Conservation (phyloP, 208 protist genomes). For the Crithidia expoeki region DNA sequence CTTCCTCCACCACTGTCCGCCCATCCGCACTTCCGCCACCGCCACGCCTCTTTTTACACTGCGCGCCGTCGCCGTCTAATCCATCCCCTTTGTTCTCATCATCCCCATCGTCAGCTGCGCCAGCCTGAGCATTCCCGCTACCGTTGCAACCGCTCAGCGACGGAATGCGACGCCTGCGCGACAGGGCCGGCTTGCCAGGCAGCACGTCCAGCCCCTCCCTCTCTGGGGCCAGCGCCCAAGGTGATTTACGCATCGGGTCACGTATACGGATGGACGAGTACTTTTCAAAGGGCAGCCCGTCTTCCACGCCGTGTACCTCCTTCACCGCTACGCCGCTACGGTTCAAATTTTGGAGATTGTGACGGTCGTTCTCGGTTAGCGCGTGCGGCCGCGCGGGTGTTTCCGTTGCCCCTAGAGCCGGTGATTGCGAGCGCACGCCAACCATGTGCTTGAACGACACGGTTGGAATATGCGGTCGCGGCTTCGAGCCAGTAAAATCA, state of each 20-base stretch:
- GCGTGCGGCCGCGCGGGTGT: not conserved
- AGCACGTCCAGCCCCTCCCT: slow-evolving; percentile 32
- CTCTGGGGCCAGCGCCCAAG: slow-evolving; percentile 73
- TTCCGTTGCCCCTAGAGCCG: slow-evolving; percentile 4
- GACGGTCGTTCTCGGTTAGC: not conserved
- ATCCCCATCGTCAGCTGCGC: slow-evolving; percentile 15
- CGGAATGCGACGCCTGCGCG: slow-evolving; percentile 37
- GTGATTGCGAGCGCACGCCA: slow-evolving; percentile 39
- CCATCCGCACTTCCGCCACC: not conserved
- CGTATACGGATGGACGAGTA: slow-evolving; percentile 69
- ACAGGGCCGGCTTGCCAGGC: slow-evolving; percentile 36
- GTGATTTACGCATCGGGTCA: slow-evolving; percentile 64
- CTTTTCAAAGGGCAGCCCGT: slow-evolving; percentile 43
- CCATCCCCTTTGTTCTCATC: slow-evolving; percentile 9
- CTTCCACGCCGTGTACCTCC: slow-evolving; percentile 30
- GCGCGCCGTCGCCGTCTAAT: not conserved
- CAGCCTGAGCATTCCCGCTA: not conserved
- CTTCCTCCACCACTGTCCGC: slow-evolving; percentile 62
- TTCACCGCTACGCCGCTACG: not conserved
- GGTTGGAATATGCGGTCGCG: slow-evolving; percentile 40
- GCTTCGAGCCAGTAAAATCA: slow-evolving; percentile 38
- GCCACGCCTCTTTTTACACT: not conserved
- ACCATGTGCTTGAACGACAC: slow-evolving; percentile 45
- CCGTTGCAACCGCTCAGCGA: not conserved
- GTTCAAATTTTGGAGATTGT: too few relatives aligned